A percentile compares a stretch with the other conserved stretches of the same genome.
Conservation (phyloP, 2,329 filamentous ascomycete genomes). For the Aspergillus caelatus region DNA sequence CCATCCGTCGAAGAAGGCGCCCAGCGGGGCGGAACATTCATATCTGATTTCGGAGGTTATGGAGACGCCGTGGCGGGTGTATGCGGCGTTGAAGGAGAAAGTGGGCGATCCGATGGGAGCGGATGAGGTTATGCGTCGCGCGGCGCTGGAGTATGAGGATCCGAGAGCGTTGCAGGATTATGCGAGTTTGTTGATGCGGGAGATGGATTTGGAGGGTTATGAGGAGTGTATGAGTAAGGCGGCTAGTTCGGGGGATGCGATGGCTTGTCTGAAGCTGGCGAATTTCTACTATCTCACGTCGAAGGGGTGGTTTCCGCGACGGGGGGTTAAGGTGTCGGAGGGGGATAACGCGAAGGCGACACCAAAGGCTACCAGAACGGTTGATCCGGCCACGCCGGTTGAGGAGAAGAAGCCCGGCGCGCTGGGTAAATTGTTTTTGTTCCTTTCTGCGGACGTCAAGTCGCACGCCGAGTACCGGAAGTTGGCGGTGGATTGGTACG, state of each 20-base stretch:
- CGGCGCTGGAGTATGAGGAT: conserved; percentile 36
- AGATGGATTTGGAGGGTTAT: conserved; percentile 31
- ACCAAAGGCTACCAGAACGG: neutral
- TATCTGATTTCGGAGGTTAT: neutral
- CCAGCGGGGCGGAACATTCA: neutral
- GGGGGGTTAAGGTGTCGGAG: conserved; percentile 14
- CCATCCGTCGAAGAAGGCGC: conserved; percentile 16
- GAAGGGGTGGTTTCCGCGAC: conserved; percentile 27
- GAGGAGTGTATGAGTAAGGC: conserved; percentile 40
- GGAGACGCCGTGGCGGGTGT: conserved; percentile 31
- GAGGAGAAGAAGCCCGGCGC: neutral
- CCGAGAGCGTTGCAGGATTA: conserved; percentile 30
- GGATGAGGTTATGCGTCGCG: conserved; percentile 28
- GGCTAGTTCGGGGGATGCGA: conserved; percentile 30
- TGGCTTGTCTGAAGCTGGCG: conserved; percentile 37
- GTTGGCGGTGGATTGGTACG: conserved; percentile 40
- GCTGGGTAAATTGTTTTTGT: conserved; percentile 7
- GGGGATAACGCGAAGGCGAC: neutral
- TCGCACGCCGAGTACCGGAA: conserved; percentile 27
- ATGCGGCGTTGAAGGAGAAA: conserved; percentile 24
- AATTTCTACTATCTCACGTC: conserved; percentile 41
- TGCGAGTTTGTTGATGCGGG: conserved; percentile 27
- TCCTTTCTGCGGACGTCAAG: conserved; percentile 21
- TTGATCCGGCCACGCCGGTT: neutral
- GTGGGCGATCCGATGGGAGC: conserved; percentile 14